Evolutionary conservation across 768 basidiomycete species (phyloP).

Genomic region (Tricholoma flavovirens): DNA sequence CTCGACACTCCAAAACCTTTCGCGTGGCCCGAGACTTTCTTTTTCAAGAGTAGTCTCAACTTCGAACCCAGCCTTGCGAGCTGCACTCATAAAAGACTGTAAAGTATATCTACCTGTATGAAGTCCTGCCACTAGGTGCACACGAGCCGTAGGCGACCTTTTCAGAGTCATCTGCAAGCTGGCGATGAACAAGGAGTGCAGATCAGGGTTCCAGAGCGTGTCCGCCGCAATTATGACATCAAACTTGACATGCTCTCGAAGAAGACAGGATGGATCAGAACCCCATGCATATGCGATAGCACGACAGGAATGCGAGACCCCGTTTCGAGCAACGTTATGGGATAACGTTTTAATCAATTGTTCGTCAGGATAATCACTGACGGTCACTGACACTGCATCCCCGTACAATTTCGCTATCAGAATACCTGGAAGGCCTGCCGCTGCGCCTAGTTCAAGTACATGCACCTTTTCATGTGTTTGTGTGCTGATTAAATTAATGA

Average conservation of each 20-base stretch:
- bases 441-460: conserved; percentile 72
- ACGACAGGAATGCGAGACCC: conserved; percentile 39
- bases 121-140: conserved; percentile 66
- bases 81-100: conserved; percentile 47
- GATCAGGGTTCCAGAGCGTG: conserved; percentile 69
- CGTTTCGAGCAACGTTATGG: conserved; percentile 52
- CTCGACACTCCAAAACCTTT: conserved; percentile 47
- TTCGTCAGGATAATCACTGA: conserved; percentile 71
- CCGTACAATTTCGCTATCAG: conserved; percentile 46
- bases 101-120: conserved; percentile 76
- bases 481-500: not conserved
- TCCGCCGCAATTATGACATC: conserved; percentile 71
- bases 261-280: conserved; percentile 33
- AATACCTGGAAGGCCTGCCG: conserved; percentile 70
- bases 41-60: conserved; percentile 44
- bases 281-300: conserved; percentile 66
- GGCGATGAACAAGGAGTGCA: conserved; percentile 48
- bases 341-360: conserved; percentile 50
- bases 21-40: conserved; percentile 32
- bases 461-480: conserved; percentile 11
- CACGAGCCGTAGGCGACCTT: conserved; percentile 37
- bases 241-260: conserved; percentile 32
- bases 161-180: conserved; percentile 46
- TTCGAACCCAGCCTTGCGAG: conserved; percentile 35
- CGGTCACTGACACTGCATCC: conserved; percentile 36